Percentiles rank a stretch among this genome's conserved stretches.
These are phyloP conservation scores for Apiotrichum domesticum DNA, from an alignment of 1,284 basidiomycete genomes.

Conservation along the genomic window DNA sequence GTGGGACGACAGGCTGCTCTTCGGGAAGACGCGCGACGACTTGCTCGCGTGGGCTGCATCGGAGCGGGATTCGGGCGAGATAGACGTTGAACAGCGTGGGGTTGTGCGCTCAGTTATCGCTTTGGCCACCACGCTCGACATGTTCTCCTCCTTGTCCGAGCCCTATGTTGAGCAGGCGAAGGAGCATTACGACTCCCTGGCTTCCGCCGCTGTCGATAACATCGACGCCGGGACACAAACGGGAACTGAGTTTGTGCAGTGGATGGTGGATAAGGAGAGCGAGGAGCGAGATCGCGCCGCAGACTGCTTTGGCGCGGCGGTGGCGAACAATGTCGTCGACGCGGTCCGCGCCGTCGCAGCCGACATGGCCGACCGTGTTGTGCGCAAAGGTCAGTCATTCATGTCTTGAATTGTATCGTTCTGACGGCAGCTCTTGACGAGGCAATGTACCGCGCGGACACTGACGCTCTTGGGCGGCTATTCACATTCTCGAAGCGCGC, in stretches of 20 bases:
- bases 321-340: constrained; percentile 18
- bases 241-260: constrained; percentile 29
- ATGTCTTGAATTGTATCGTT: constrained; percentile 49
- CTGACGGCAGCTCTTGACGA: constrained; percentile 57
- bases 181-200: constrained; percentile 19
- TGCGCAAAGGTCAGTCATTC: constrained; percentile 19
- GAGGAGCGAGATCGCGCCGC: constrained; percentile 28
- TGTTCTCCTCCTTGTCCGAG: constrained; percentile 18
- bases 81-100: constrained; percentile 10
- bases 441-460: constrained; percentile 55
- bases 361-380: constrained; percentile 19
- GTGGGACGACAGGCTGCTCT: constrained; percentile 53
- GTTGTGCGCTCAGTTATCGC: constrained; percentile 34
- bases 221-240: constrained; percentile 22
- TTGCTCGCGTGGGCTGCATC: constrained; percentile 55
- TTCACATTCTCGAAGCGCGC: constrained; percentile 61
- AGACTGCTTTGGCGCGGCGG: constrained; percentile 14
- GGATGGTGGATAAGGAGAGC: constrained; percentile 27
- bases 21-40: constrained; percentile 51
- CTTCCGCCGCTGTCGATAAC: constrained; percentile 9
- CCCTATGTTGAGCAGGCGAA: constrained; percentile 26
- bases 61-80: constrained; percentile 50
- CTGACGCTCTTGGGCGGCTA: constrained; percentile 54
- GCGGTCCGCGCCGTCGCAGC: constrained; percentile 21
- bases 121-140: constrained; percentile 6